Conservation (phyloP, 2,329 filamentous ascomycete genomes). For the Phyllachora maydis region DNA sequence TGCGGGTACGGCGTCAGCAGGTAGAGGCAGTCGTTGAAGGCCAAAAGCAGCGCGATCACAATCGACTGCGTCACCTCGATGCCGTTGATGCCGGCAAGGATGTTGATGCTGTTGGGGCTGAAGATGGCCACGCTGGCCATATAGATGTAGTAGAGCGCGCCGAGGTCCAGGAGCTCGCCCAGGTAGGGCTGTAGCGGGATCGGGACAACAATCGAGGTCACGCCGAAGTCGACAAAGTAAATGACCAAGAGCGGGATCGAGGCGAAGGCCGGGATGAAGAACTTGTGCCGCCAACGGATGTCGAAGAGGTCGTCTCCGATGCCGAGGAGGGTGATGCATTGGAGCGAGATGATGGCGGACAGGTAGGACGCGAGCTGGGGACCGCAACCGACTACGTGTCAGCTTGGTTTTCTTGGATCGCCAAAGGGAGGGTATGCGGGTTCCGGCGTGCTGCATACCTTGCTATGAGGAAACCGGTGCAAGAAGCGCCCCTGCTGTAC, state of each 20-base stretch:
- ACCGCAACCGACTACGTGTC: background rate
- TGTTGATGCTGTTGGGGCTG: slow-evolving; percentile 97
- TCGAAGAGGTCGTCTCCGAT: slow-evolving; percentile 94
- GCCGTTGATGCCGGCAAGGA: slow-evolving; percentile 96
- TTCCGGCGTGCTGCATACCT: slow-evolving; percentile 28
- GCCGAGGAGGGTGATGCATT: slow-evolving; percentile 76
- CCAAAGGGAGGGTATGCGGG: background rate
- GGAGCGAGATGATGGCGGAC: slow-evolving; percentile 80
- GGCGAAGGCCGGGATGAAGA: slow-evolving; percentile 89
- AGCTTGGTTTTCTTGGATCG: background rate
- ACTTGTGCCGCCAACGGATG: slow-evolving; percentile 96
- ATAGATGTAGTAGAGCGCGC: slow-evolving; percentile 76
- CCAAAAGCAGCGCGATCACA: slow-evolving; percentile 67
- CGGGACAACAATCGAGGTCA: slow-evolving; percentile 86
- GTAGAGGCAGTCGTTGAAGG: slow-evolving; percentile 77
- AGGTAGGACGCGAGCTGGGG: slow-evolving; percentile 76
- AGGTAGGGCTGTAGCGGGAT: slow-evolving; percentile 68
- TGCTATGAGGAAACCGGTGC: slow-evolving; percentile 85
- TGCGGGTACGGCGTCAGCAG: slow-evolving; percentile 69
- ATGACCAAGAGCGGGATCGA: slow-evolving; percentile 86
- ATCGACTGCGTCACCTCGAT: slow-evolving; percentile 92
- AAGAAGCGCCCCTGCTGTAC: slow-evolving; percentile 69
- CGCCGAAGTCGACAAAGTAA: slow-evolving; percentile 96
- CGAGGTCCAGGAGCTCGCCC: slow-evolving; percentile 68
- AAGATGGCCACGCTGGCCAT: slow-evolving; percentile 96